Evolutionary conservation across 225 moss, liverwort and hornwort genomes (phyloP).

Genomic region (Marchantia polymorpha): DNA sequence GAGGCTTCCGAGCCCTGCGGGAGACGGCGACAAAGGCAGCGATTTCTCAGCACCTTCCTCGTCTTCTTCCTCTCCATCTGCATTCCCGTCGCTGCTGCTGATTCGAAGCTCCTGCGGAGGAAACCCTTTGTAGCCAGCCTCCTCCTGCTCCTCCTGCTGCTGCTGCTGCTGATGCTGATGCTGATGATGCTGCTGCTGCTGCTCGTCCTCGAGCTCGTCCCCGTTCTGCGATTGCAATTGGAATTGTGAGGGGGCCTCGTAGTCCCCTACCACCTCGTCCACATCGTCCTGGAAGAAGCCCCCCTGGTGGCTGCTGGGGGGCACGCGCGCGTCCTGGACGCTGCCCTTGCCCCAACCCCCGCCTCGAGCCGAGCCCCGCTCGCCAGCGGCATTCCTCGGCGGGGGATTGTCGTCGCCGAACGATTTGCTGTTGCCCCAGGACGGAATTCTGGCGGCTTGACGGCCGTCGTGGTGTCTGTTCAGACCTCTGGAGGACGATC

Average conservation of each 20-base stretch:
- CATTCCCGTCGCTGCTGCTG: neutral
- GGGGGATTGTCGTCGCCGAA: neutral
- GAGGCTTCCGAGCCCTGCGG: neutral
- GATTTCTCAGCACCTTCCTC: no score
- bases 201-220: neutral
- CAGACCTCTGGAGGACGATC: neutral
- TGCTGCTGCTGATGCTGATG: no score
- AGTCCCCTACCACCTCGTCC: no score
- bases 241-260: neutral
- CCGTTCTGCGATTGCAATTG: neutral
- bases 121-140: neutral
- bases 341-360: neutral
- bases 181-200: neutral
- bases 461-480: neutral
- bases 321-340: neutral
- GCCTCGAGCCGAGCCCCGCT: neutral
- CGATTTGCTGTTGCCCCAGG: neutral
- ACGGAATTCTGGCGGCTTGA: neutral
- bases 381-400: neutral
- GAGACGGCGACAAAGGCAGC: neutral
- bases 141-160: neutral
- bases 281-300: neutral
- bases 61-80: neutral
- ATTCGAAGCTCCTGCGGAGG: neutral
- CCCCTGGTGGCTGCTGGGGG: neutral